Percentiles rank a stretch among this genome's conserved stretches.
These are phyloP conservation scores for Talaromyces sp. DNA, from an alignment of 2,329 filamentous ascomycete species.

Conservation along the genomic window DNA sequence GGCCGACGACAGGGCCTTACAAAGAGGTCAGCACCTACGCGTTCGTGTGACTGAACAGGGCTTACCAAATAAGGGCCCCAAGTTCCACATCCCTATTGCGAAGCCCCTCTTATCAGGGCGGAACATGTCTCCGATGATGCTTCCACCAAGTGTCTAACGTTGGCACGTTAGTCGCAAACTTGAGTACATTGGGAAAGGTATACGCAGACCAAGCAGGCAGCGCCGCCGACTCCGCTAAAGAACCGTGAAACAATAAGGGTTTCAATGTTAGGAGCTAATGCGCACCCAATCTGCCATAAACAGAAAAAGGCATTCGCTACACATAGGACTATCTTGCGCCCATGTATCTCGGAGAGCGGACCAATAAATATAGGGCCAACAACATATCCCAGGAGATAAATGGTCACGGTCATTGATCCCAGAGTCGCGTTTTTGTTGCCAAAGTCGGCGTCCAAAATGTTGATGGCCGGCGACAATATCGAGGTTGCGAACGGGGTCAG, in stretches of 20 bases:
- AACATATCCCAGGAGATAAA: conserved; percentile 27
- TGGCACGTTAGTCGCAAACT: too few species aligned
- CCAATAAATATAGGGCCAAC: conserved; percentile 59
- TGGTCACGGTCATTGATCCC: conserved; percentile 28
- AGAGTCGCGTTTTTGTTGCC: conserved; percentile 21
- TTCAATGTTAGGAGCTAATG: conserved; percentile 52
- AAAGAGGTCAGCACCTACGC: too few species aligned
- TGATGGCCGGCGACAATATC: conserved; percentile 28
- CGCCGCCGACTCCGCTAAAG: conserved; percentile 48
- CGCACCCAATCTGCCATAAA: conserved; percentile 58
- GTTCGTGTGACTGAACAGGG: too few species aligned
- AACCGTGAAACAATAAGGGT: conserved; percentile 60
- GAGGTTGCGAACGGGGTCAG: conserved; percentile 31
- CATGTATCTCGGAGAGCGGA: conserved; percentile 61
- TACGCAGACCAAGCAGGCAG: conserved; percentile 23
- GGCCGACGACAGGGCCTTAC: conserved; percentile 26
- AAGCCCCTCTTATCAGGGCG: conserved; percentile 37
- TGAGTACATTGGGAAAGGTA: conserved; percentile 25
- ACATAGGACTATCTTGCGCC: conserved; percentile 56
- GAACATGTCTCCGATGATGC: conserved; percentile 45
- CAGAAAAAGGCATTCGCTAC: conserved; percentile 54
- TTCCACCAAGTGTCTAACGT: conserved; percentile 28
- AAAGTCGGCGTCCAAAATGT: conserved; percentile 22
- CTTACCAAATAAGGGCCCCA: conserved; percentile 32
- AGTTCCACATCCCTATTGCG: conserved; percentile 40